Conservation (phyloP, 2,329 filamentous ascomycete species). For the Pestalotiopsis sp. region DNA sequence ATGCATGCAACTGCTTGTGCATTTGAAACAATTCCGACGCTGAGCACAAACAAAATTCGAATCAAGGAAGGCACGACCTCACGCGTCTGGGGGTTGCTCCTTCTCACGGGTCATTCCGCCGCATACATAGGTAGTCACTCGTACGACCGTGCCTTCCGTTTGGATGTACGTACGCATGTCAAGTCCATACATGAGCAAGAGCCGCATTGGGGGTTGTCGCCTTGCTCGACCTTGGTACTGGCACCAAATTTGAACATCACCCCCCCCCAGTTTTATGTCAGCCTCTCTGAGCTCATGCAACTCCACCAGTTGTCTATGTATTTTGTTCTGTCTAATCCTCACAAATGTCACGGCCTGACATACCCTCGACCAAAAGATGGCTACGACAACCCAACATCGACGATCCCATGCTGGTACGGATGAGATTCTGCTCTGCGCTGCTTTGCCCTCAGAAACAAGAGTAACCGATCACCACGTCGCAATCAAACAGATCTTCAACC, state of each 20-base stretch:
- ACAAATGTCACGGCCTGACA: not conserved
- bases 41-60: not conserved
- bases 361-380: not conserved
- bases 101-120: conserved; percentile 1
- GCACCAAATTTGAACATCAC: not conserved
- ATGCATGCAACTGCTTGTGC: not conserved
- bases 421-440: not conserved
- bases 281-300: not conserved
- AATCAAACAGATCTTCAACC: not conserved
- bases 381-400: not conserved
- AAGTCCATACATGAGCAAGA: not conserved
- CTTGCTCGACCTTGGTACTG: not conserved
- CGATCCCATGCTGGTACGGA: not conserved
- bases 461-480: not conserved
- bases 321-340: not conserved
- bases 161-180: no score
- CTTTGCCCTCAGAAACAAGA: not conserved
- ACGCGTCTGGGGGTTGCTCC: not conserved
- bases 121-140: not conserved
- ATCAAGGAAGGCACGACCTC: not conserved
- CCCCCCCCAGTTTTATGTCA: not conserved
- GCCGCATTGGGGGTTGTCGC: not conserved
- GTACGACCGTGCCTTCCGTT: not conserved
- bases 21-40: not conserved
- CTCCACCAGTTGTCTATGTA: not conserved